These are phyloP conservation scores for Staphylotrichum longicolle DNA, from an alignment of 495 filamentous ascomycete species.

Conservation along the genomic window DNA sequence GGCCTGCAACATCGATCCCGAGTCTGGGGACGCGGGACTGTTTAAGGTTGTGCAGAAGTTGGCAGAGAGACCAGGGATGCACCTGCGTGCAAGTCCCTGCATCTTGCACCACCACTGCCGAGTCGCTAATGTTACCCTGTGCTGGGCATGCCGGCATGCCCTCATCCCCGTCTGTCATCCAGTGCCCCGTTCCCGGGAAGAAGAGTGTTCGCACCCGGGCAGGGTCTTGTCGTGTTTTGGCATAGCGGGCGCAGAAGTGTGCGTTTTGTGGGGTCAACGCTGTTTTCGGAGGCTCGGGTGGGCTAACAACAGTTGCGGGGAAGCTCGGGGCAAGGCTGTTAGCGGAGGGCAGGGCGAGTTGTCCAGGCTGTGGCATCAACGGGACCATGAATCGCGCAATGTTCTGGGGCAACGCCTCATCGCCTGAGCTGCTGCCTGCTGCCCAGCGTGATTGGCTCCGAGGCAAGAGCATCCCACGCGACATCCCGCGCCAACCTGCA, in stretches of 20 bases:
- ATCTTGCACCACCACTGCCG: too few relatives aligned
- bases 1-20: background rate
- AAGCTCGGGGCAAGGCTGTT: background rate
- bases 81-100: background rate
- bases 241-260: background rate
- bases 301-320: background rate
- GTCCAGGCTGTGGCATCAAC: slow-evolving; percentile 5
- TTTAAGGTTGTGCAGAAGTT: slow-evolving; percentile 5
- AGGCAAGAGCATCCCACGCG: slow-evolving; percentile 4
- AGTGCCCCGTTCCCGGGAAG: background rate
- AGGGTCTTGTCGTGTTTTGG: background rate
- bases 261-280: background rate
- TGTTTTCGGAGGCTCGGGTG: background rate
- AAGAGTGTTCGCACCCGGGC: background rate
- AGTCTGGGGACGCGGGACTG: background rate
- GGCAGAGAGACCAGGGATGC: background rate
- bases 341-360: background rate
- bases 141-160: too few relatives aligned
- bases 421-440: background rate
- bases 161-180: background rate
- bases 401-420: background rate
- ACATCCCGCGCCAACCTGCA: slow-evolving; percentile 4
- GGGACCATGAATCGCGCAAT: slow-evolving; percentile 18
- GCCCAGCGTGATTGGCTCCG: background rate
- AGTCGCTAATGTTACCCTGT: too few relatives aligned